Evolutionary conservation across 2,329 filamentous ascomycete species (phyloP), one percentile per base, ranked within the genome.

Genomic region (Neurospora sp.): DNA sequence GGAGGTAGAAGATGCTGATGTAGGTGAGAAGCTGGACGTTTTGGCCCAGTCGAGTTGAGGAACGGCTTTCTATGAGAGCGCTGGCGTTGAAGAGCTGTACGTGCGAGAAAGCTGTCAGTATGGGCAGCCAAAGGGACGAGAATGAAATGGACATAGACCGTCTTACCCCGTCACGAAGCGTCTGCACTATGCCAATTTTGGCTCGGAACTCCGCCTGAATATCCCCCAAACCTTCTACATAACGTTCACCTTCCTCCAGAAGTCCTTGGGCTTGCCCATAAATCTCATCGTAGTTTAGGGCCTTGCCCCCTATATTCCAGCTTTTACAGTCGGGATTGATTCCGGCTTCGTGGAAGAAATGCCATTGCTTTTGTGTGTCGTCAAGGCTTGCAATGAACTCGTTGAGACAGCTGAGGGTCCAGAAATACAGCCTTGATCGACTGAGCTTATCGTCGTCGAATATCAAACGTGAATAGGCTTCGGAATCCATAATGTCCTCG

Each of bases 1-100:
- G 69, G 15, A 67, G 69, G n/a, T 67, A 69, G 19, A 69, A 69
- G 33, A 69, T 69, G 66, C 65, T 67, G 43, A 69, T 66, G n/a
- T 62, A 67, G 12, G 69, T 69, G 38, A 69, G 37, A 5, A 69
- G 66, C 12, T 67, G 67, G 19, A 69, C 67, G 69, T 69, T 69
- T n/a, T 69, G 66, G 17, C 66, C 66, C 1, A 69, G 66, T 39
- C 67, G 67, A 8, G 69, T 69, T 10, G 69, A 69, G 15, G 65
- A 67, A 17, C 69, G 69, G 19, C 69, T 69, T 62, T 69, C 69
- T 28, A 69, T 67, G 65, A 69, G 66, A 66, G 69, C 66, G 43
- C 69, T 69, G n/a, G 69, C 69, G 23, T 67, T 69, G 36, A 69
- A 69, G 11, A 69, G 68, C 43, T 46, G 43, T 46, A 8, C 19